Conservation (phyloP, 495 filamentous ascomycete species). For the Xylaria palmicola region DNA sequence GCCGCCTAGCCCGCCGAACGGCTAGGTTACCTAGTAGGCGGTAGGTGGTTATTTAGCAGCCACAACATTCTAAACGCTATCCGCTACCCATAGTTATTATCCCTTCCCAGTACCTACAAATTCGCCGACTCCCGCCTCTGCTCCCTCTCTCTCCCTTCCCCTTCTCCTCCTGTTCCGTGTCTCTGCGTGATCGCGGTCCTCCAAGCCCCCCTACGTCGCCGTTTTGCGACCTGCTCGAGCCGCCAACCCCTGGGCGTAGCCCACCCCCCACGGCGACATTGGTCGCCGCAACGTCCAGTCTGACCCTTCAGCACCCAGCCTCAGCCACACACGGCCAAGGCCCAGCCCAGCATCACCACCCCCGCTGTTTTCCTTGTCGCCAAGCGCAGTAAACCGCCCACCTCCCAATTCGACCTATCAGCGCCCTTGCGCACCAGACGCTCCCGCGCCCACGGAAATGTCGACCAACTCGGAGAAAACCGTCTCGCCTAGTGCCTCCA, state of each 20-base stretch:
- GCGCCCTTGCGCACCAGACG: not conserved
- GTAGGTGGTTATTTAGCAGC: no score
- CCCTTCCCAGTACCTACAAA: constrained; percentile 33
- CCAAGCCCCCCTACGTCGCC: constrained; percentile 17
- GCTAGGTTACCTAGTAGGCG: no score
- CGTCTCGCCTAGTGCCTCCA: constrained; percentile 40
- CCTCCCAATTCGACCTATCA: constrained; percentile 14
- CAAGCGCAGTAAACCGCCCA: constrained; percentile 20
- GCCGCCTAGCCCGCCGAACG: not conserved
- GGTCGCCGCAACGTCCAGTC: constrained; percentile 25
- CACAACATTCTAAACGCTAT: constrained; percentile 10
- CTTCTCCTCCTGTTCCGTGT: constrained; percentile 11
- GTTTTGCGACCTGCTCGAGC: constrained; percentile 28
- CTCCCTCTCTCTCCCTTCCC: not conserved
- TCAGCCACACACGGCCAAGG: constrained; percentile 4
- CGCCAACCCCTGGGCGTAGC: constrained; percentile 32
- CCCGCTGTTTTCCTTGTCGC: constrained; percentile 29
- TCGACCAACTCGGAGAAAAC: constrained; percentile 37
- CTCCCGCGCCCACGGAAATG: constrained; percentile 22
- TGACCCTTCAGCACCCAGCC: not conserved
- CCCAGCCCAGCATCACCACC: constrained; percentile 17
- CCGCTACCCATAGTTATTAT: not conserved
- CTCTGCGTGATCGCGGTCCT: constrained; percentile 15
- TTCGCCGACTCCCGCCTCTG: constrained; percentile 27
- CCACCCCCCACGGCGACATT: constrained; percentile 32